phyloP scores from a whole-genome alignment of 257 asterid genomes.

The Penstemon davidsonii region DNA sequence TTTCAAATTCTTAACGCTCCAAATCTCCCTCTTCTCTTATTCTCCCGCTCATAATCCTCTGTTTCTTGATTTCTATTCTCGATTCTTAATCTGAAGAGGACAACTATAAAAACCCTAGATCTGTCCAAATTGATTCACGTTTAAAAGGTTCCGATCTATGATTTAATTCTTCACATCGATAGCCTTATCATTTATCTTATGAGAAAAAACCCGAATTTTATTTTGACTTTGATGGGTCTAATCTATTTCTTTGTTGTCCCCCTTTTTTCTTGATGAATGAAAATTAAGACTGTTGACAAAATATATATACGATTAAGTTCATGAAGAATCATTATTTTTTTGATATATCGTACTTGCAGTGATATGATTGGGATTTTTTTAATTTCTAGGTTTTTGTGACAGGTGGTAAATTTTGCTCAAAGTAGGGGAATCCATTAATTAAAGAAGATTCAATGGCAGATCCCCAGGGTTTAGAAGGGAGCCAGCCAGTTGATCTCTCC shows the following conservation, averaged over 20 bases:
- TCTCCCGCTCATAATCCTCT: constrained; percentile 15
- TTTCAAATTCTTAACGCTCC: constrained; percentile 53
- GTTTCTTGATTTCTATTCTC: constrained; percentile 1
- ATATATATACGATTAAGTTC: background rate
- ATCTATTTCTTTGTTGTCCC: too few species aligned
- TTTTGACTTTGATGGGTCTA: too few species aligned
- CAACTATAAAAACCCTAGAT: constrained; percentile 39
- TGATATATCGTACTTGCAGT: background rate
- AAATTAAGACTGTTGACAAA: too few species aligned
- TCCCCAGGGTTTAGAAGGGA: constrained; percentile 70
- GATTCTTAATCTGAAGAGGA: background rate
- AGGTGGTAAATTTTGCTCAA: constrained; percentile 20
- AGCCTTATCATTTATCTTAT: too few species aligned
- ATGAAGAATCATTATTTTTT: too few species aligned
- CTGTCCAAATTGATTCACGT: constrained; percentile 18
- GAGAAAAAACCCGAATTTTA: too few species aligned
- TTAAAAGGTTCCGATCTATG: constrained; percentile 34
- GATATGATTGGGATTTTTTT: background rate
- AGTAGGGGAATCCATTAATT: constrained; percentile 5
- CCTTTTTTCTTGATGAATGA: too few species aligned
- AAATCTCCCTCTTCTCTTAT: background rate
- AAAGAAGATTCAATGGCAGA: constrained; percentile 54
- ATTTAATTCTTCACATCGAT: too few species aligned
- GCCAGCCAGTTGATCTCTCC: constrained; percentile 72
- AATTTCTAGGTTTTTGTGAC: constrained; percentile 1